A percentile compares a stretch with the other conserved stretches of the same genome.
Conservation (phyloP, 2,329 filamentous ascomycete genomes). For the Lachnellula hyalina region DNA sequence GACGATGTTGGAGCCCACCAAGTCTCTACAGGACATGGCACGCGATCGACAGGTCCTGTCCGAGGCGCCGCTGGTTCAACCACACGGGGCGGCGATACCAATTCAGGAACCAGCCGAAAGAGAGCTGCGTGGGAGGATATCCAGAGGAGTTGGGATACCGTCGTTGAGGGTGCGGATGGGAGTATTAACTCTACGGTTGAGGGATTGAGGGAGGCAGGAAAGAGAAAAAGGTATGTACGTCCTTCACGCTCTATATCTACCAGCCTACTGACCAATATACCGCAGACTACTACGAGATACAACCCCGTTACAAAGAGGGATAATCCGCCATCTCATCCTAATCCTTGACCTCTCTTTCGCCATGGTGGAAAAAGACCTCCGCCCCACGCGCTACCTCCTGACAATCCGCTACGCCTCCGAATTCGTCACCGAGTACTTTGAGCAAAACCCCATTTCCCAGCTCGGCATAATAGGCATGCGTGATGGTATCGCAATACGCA, state of each 20-base stretch:
- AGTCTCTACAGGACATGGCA: constrained; percentile 24
- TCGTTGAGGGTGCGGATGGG: constrained; percentile 75
- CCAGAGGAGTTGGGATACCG: constrained; percentile 64
- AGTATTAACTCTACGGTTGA: constrained; percentile 67
- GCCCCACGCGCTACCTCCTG: constrained; percentile 80
- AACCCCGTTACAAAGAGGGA: constrained; percentile 89
- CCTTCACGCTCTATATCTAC: not conserved
- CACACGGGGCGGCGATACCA: constrained; percentile 27
- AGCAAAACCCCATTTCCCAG: constrained; percentile 97
- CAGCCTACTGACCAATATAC: not conserved
- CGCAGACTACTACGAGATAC: constrained; percentile 81
- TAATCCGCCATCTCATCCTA: constrained; percentile 92
- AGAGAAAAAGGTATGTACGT: constrained; percentile 62
- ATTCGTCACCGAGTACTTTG: constrained; percentile 92
- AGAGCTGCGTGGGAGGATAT: constrained; percentile 62
- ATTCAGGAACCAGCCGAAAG: constrained; percentile 32
- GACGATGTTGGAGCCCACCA: constrained; percentile 49
- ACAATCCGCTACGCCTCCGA: constrained; percentile 77
- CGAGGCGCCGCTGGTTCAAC: constrained; percentile 20
- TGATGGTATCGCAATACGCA: constrained; percentile 78
- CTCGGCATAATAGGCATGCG: constrained; percentile 89
- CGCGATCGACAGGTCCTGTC: constrained; percentile 27
- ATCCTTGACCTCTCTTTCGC: constrained; percentile 88
- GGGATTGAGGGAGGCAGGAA: constrained; percentile 72
- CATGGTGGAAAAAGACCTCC: constrained; percentile 92